Percentiles rank a stretch among this genome's conserved stretches.
These are phyloP conservation scores for Boletellus emodensis DNA, from an alignment of 768 basidiomycete species.

Conservation along the genomic window DNA sequence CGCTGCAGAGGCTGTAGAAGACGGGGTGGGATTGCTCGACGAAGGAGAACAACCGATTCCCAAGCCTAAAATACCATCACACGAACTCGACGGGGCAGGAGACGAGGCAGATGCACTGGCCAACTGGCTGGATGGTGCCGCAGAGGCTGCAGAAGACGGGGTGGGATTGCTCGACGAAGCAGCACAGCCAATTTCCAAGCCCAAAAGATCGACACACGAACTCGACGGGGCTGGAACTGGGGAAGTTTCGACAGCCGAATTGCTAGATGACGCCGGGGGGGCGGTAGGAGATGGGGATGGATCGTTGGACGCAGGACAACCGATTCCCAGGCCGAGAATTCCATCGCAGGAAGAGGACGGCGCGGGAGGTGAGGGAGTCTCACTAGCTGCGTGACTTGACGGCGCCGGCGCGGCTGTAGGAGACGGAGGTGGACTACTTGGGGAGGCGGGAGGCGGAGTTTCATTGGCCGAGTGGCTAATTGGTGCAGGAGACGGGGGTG, in stretches of 20 bases:
- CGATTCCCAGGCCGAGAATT: too few species aligned
- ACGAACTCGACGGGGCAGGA: constrained; percentile 1
- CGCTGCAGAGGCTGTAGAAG: not conserved
- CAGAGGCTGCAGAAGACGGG: not conserved
- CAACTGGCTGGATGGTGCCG: not conserved
- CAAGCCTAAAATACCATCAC: constrained; percentile 9
- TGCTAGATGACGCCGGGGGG: not conserved
- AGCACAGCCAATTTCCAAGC: constrained; percentile 5
- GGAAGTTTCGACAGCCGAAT: not conserved
- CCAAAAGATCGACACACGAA: constrained; percentile 10
- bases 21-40: not conserved
- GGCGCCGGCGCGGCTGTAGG: constrained; percentile 4
- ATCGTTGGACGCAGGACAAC: not conserved
- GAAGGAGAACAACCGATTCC: constrained; percentile 7
- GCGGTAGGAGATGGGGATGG: not conserved
- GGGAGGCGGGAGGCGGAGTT: not conserved
- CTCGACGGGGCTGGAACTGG: not conserved
- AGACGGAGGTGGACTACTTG: not conserved
- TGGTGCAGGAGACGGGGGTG: not conserved
- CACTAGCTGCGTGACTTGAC: not conserved
- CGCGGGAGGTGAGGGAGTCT: not conserved
- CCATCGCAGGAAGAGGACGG: not conserved
- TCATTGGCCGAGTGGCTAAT: not conserved
- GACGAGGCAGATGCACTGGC: not conserved
- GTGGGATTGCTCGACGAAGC: constrained; percentile 1